These are phyloP conservation scores for Colletotrichum gigasporum DNA, from an alignment of 2,329 filamentous ascomycete species.

Conservation along the genomic window DNA sequence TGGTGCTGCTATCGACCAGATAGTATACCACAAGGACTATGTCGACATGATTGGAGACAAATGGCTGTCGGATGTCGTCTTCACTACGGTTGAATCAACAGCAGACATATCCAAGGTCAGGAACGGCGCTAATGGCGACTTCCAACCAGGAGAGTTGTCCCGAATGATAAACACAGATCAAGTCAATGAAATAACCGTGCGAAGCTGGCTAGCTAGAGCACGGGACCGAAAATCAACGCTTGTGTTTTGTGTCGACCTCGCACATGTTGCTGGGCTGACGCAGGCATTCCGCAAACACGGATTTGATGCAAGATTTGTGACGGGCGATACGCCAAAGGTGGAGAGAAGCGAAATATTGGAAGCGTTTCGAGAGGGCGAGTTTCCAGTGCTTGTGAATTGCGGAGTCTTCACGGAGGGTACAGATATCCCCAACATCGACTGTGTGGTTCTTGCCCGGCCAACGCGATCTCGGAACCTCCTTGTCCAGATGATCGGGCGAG, in stretches of 20 bases:
- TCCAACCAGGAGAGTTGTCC: slow-evolving; percentile 80
- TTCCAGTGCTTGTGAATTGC: slow-evolving; percentile 91
- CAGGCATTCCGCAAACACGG: slow-evolving; percentile 79
- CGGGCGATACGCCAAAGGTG: slow-evolving; percentile 77
- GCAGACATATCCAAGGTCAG: slow-evolving; percentile 80
- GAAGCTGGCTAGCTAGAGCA: slow-evolving; percentile 85
- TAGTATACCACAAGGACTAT: slow-evolving; percentile 89
- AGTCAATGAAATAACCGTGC: slow-evolving; percentile 85
- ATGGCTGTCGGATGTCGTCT: slow-evolving; percentile 91
- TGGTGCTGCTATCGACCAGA: slow-evolving; percentile 89
- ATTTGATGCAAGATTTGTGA: slow-evolving; percentile 87
- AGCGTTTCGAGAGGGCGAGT: slow-evolving; percentile 79
- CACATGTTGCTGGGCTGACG: slow-evolving; percentile 81
- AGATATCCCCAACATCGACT: slow-evolving; percentile 97
- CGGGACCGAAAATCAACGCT: slow-evolving; percentile 81
- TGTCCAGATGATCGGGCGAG: slow-evolving; percentile 97
- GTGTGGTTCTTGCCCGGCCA: slow-evolving; percentile 85
- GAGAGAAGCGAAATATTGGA: slow-evolving; percentile 76
- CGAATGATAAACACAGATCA: slow-evolving; percentile 82
- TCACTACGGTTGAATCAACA: slow-evolving; percentile 88
- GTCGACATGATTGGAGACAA: slow-evolving; percentile 81
- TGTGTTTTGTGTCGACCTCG: slow-evolving; percentile 92
- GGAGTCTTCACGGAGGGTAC: slow-evolving; percentile 98
- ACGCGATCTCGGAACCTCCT: slow-evolving; percentile 93
- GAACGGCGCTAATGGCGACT: slow-evolving; percentile 77